Percentiles rank a stretch among this genome's conserved stretches.
Conservation (phyloP, 2,329 filamentous ascomycete genomes). For the Pseudocercospora cruenta region DNA sequence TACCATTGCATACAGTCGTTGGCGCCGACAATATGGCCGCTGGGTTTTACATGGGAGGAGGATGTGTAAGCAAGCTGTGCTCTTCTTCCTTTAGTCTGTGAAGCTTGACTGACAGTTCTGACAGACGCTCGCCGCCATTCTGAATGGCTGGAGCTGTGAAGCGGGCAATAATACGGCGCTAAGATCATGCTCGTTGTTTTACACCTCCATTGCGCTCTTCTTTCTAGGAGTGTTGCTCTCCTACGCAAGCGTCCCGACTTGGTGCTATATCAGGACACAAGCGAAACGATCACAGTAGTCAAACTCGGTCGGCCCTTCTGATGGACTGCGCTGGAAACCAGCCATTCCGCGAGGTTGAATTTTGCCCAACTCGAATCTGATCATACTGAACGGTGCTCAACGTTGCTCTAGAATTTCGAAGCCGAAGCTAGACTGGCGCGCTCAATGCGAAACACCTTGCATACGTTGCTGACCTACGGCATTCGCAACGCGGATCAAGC, state of each 20-base stretch:
- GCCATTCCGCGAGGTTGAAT: no score
- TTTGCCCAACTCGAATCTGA: no score
- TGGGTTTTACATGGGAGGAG: slow-evolving; percentile 7
- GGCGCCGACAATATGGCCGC: background rate
- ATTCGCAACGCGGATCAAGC: no score
- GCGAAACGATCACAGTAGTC: background rate
- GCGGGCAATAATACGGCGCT: background rate
- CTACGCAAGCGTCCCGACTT: background rate
- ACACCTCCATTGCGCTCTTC: slow-evolving; percentile 2
- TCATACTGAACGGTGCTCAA: no score
- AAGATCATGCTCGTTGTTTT: background rate
- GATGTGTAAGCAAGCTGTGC: background rate
- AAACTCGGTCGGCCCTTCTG: no score
- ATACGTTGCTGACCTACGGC: no score
- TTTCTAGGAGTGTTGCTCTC: background rate
- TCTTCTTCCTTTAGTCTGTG: background rate
- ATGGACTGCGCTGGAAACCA: no score
- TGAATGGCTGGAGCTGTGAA: slow-evolving; percentile 9
- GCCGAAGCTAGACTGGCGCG: no score
- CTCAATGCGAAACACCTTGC: no score
- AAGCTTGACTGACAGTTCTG: background rate
- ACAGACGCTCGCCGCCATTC: background rate
- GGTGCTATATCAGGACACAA: background rate
- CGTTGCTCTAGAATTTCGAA: no score
- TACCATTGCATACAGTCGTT: background rate